Evolutionary conservation across 2,329 filamentous ascomycete species (phyloP), one percentile per base, ranked within the genome.

Genomic region (Pseudogymnoascus sp.): DNA sequence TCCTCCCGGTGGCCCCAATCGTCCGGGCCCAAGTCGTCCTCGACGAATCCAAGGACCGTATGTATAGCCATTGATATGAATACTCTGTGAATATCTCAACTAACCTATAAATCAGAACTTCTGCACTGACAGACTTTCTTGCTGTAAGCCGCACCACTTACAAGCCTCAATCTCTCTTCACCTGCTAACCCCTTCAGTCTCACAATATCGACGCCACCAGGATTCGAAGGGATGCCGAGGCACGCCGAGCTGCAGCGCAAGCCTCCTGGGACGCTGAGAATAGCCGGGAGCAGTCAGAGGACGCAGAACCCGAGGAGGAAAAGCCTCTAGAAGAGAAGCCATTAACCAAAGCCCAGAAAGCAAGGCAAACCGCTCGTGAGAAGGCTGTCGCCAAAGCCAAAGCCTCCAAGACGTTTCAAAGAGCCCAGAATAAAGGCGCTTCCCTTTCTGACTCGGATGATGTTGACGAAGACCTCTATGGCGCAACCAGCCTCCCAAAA

Each of bases 181-280:
- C 15, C 29, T 3, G 9, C 29, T 56, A 13, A 56, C 46, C 13
- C 4, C 46, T 56, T 19, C 10, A 56, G 46, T 84, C 88, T 2
- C 87, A 90, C 73, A 90, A 90, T 69, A 91, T 91, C 67, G 90
- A 84, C 21, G 82, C 83, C 1, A 73, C 77, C 29, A 79, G 83
- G 64, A 86, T 86, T 63, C 78, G 79, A 37, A 72, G 76, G 19
- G 78, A 82, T 65, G 81, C 81, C 17, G 77, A 80, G 33, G 72
- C 74, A 37, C 78, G 83, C 56, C 76, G 80, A 61, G 69, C 69
- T 60, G 71, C 72, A 59, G 82, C 82, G 19, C 59, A 70, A 17
- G 72, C 71, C 29, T 67, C 71, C 4, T 60, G 33, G 59, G 59
- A 65, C 40, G 70, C 74, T 17, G 59, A 60, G 15, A 42, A 38